phyloP scores from a whole-genome alignment of 2,329 filamentous ascomycete species.

The Xylariomycetidae sp. region DNA sequence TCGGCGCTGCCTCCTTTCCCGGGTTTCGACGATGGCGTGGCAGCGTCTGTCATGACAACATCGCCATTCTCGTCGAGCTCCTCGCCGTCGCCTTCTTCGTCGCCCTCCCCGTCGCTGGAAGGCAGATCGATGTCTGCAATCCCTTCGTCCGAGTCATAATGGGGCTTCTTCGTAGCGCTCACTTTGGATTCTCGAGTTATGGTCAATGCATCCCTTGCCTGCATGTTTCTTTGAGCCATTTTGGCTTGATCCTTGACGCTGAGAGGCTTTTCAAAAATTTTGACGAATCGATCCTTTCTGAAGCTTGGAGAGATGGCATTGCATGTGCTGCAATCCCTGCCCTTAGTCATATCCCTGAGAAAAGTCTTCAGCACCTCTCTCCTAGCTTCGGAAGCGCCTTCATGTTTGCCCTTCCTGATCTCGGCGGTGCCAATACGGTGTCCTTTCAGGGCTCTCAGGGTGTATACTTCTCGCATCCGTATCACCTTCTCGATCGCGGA shows the following conservation, averaged over 20 bases:
- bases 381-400: constrained; percentile 74
- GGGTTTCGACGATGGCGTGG: constrained; percentile 25
- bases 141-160: constrained; percentile 59
- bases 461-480: constrained; percentile 59
- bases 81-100: constrained; percentile 40
- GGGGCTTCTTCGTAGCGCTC: constrained; percentile 31
- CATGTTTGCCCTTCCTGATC: constrained; percentile 66
- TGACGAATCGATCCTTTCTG: constrained; percentile 85
- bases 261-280: constrained; percentile 85
- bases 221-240: constrained; percentile 68
- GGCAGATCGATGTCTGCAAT: constrained; percentile 61
- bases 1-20: constrained; percentile 31
- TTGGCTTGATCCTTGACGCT: constrained; percentile 68
- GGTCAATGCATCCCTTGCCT: constrained; percentile 65
- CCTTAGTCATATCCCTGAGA: constrained; percentile 64
- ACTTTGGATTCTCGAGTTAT: constrained; percentile 33
- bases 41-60: constrained; percentile 53
- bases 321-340: constrained; percentile 64
- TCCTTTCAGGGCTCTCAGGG: constrained; percentile 64
- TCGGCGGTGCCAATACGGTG: constrained; percentile 47
- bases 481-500: constrained; percentile 47
- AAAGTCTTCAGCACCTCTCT: constrained; percentile 77
- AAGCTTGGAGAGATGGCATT: constrained; percentile 73
- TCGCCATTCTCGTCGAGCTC: constrained; percentile 51
- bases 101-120: constrained; percentile 36